Evolutionary conservation across 768 basidiomycete genomes (phyloP).

Genomic region (Naganishia antarctica): DNA sequence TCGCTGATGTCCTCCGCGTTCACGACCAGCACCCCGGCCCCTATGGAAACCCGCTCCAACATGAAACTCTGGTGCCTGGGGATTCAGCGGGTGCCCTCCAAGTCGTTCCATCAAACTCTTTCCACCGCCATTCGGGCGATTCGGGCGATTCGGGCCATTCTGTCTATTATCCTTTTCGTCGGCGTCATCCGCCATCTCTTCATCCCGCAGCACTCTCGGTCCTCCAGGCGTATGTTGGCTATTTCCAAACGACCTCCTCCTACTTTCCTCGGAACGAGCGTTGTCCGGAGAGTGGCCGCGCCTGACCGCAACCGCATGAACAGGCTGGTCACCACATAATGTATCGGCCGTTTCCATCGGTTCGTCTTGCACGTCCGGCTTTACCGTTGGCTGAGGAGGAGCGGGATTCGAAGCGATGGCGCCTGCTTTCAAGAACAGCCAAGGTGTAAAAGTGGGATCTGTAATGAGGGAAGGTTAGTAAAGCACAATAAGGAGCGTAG

Average conservation of each 20-base stretch:
- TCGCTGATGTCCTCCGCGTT: not conserved
- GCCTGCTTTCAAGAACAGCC: slow-evolving; percentile 39
- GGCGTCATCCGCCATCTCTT: slow-evolving; percentile 61
- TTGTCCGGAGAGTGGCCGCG: slow-evolving; percentile 27
- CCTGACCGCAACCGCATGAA: slow-evolving; percentile 33
- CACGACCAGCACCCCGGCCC: not conserved
- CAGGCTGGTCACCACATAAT: not conserved
- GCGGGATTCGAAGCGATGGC: slow-evolving; percentile 18
- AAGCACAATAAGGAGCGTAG: slow-evolving; percentile 31
- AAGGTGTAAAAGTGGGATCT: slow-evolving; percentile 37
- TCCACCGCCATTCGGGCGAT: too few species aligned
- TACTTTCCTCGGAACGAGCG: too few species aligned
- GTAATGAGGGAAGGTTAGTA: slow-evolving; percentile 30
- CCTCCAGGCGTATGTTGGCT: slow-evolving; percentile 58
- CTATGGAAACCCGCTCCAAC: slow-evolving; percentile 19
- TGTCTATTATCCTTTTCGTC: slow-evolving; percentile 23
- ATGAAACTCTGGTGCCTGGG: slow-evolving; percentile 16
- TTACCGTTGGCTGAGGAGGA: not conserved
- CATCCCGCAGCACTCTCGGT: slow-evolving; percentile 69
- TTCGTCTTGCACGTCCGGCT: not conserved
- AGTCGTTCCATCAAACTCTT: slow-evolving; percentile 24
- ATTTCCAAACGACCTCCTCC: not conserved
- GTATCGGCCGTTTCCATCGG: slow-evolving; percentile 14
- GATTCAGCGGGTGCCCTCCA: slow-evolving; percentile 26
- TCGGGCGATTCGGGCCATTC: slow-evolving; percentile 27